Evolutionary conservation across 176 grass and related monocot genomes (phyloP).

Genomic region (Oryza longistaminata): DNA sequence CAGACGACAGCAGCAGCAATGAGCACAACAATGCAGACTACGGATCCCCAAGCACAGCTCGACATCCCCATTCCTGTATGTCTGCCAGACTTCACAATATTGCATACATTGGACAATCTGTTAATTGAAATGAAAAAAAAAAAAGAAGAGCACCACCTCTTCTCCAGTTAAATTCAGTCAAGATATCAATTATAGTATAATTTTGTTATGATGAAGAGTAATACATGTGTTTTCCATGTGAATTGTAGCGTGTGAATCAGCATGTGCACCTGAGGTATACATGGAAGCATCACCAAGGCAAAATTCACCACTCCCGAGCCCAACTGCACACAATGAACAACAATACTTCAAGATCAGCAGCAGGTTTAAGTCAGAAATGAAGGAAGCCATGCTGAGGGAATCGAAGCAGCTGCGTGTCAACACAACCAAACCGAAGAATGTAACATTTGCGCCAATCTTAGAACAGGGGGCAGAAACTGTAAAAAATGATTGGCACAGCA

Average conservation of each 20-base stretch:
- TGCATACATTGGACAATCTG: neutral
- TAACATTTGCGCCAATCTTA: constrained; percentile 40
- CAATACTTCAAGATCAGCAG: constrained; percentile 55
- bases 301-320: constrained; percentile 35
- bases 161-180: constrained; percentile 29
- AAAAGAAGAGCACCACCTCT: neutral
- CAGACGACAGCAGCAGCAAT: constrained; percentile 11
- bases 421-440: constrained; percentile 42
- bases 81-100: neutral
- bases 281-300: constrained; percentile 41
- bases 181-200: neutral
- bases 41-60: constrained; percentile 35
- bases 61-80: constrained; percentile 28
- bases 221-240: constrained; percentile 22
- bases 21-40: constrained; percentile 6
- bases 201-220: neutral
- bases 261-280: constrained; percentile 34
- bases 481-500: constrained; percentile 13
- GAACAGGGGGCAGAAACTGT: neutral
- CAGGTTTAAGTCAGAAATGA: constrained; percentile 64
- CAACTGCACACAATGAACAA: constrained; percentile 37
- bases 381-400: constrained; percentile 60
- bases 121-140: constrained; percentile 7
- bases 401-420: constrained; percentile 56
- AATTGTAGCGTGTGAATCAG: constrained; percentile 30